phyloP scores from a whole-genome alignment of 75 land plant genomes.

The Cunninghamia lanceolata region DNA sequence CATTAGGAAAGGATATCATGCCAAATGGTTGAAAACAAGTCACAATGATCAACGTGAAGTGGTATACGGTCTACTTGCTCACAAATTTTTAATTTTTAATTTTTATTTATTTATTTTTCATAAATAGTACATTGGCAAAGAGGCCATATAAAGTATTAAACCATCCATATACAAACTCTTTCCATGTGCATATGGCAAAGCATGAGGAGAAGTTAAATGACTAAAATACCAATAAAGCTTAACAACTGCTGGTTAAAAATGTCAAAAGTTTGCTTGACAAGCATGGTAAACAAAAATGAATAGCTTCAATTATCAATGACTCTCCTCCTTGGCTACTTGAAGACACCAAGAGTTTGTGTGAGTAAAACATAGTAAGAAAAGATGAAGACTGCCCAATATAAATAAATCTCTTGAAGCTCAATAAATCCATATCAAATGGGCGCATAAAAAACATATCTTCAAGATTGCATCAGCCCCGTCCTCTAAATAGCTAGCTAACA shows the following conservation, averaged over 20 bases:
- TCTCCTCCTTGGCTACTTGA: slow-evolving; percentile 2
- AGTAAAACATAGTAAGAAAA: slow-evolving; percentile 7
- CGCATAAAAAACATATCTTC: slow-evolving; percentile 10
- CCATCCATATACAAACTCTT: neutral
- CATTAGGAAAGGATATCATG: too few relatives aligned
- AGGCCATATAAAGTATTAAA: neutral
- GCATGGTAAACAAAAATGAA: neutral
- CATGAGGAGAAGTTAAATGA: neutral
- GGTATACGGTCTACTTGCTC: too few relatives aligned
- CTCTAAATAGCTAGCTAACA: slow-evolving; percentile 6
- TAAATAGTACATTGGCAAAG: neutral
- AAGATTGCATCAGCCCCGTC: slow-evolving; percentile 10
- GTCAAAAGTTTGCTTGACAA: neutral
- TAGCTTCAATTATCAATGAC: slow-evolving; percentile 5
- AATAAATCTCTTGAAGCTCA: slow-evolving; percentile 1
- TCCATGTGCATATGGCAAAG: neutral
- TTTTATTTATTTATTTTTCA: too few relatives aligned
- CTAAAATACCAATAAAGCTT: slow-evolving; percentile 5
- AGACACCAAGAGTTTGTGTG: neutral
- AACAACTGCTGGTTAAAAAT: neutral
- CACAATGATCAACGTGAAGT: too few relatives aligned
- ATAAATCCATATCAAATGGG: slow-evolving; percentile 8
- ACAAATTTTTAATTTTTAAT: too few relatives aligned
- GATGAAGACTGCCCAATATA: slow-evolving; percentile 9
- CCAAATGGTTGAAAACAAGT: too few relatives aligned